phyloP scores from a whole-genome alignment of 2,329 filamentous ascomycete genomes.

The Colletotrichum sp. region DNA sequence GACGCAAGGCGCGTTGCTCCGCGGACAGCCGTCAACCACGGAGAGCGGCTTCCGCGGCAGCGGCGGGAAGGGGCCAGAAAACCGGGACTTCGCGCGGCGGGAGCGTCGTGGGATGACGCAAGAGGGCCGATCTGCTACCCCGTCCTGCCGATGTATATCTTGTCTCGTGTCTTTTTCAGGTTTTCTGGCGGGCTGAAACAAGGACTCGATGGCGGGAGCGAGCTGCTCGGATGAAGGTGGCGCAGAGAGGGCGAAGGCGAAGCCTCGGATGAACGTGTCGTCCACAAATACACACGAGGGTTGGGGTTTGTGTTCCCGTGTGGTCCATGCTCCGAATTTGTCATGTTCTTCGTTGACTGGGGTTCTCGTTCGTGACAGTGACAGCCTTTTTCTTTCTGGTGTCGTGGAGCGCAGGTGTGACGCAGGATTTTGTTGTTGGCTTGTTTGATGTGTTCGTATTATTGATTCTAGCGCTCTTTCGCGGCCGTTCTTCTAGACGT shows the following conservation, averaged over 20 bases:
- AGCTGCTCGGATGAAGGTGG: neutral
- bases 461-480: neutral
- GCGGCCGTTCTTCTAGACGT: rapidly evolving
- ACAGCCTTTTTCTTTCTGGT: no score
- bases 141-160: no score
- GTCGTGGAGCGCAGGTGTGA: neutral
- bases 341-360: neutral
- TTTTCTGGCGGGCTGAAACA: neutral
- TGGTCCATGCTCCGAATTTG: neutral
- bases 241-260: neutral
- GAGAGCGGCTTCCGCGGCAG: neutral
- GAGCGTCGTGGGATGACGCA: rapidly evolving
- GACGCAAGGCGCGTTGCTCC: neutral
- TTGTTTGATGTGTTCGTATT: neutral
- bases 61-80: neutral
- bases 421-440: neutral
- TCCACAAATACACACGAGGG: neutral
- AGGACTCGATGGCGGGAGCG: neutral
- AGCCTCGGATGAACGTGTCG: neutral
- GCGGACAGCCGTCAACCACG: neutral
- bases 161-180: neutral
- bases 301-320: neutral
- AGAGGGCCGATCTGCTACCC: neutral
- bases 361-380: neutral
- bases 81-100: rapidly evolving